Base-by-base conservation (phyloP, 2,329 filamentous ascomycete species). In the Fusarium papillatum region DNA sequence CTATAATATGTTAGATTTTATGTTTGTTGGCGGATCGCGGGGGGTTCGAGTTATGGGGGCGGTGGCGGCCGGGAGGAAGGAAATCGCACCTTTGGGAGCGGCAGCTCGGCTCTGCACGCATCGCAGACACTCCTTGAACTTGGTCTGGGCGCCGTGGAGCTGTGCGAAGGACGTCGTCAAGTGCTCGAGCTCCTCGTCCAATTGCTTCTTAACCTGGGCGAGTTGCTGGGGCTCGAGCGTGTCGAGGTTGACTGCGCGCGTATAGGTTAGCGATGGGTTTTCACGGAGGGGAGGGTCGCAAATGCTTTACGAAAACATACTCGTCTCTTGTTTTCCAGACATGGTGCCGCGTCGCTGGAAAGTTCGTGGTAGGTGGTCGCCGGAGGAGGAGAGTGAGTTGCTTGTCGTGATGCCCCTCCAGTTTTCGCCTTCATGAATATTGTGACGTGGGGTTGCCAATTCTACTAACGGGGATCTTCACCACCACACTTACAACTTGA, bases 181-280 rank as follows among this genome's bases (percentile, higher is more conserved):
- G 87, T 98, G 96, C 83, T 98, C 95, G 76, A 99, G 93, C 86
- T 99, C 97, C 81, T 97, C 93, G 84, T 98, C 96, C 77, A 99
- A 93, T 84, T 98, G 96, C 84, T 97, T 95, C 89, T 99, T 98
- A 78, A 99, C 93, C 80, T 95, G 92, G 78, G 92, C 93, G 78
- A 99, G 94, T 86, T 98, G 96, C 77, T 95, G 94, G 31, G 93
- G 89, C 79, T 93, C 94, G 80, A 99, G 93, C 72, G 90, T 92
- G 80, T 93, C 92, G 80, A 99, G 87, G 78, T 89, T 90, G 77
- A 92, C 90, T 91, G 77, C 6, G 41, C 14, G 31, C 19, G 29
- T 7, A 24, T 10, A 61, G 29, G 68, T 67, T 24, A 76, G 69
- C n/a, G 41, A 22, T 26, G 31, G 26, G 31, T 34, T 19, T 8